Base-by-base conservation (phyloP, 805 yeast genomes). In the Nakazawaea sp. region DNA sequence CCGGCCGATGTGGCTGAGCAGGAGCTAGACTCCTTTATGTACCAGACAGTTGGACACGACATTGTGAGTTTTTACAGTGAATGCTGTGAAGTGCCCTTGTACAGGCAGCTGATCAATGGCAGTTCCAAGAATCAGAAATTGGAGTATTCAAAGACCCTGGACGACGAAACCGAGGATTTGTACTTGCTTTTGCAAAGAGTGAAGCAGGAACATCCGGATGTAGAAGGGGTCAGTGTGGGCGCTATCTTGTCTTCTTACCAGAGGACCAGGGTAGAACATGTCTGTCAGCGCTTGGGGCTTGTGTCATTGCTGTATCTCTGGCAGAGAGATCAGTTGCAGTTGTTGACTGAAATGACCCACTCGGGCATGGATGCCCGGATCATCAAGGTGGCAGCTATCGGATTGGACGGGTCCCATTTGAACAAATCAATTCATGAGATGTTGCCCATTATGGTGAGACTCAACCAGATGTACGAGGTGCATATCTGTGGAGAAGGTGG, bases 401-500 rank as follows among this genome's bases (percentile, higher is more conserved):
- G 98, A 0, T 67, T 92, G 34, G 66, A 72, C 39, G 67, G 70
- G 12, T 52, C 52, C 1, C 84, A 88, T 58, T 61, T 92, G 43
- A 95, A 94, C 2, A 70, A 72, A 53, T 62, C 79, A 2, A 62
- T 92, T 30, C 72, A 66, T 4, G 72, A 83, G 43, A 62, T 81
- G 45, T 72, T 70, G 38, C 82, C 86, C 1, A 69, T 62, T 0
- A 56, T 92, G 52, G 45, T 64, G 10, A 62, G 63, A 27, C 61
- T 89, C 43, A 81, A 88, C 53, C 42, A 53, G 8, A 60, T 64
- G 56, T 89, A 75, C 58, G 95, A 89, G 2, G 84, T 89, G 11
- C 96, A 90, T 55, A 78, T 92, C 0, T 92, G 98, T 62, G 99
- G 99, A 11, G 99, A 92, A 64, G 99, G 99, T 24, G 99, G 99